Conservation (phyloP, 306 rosid species). For the Malus fusca region DNA sequence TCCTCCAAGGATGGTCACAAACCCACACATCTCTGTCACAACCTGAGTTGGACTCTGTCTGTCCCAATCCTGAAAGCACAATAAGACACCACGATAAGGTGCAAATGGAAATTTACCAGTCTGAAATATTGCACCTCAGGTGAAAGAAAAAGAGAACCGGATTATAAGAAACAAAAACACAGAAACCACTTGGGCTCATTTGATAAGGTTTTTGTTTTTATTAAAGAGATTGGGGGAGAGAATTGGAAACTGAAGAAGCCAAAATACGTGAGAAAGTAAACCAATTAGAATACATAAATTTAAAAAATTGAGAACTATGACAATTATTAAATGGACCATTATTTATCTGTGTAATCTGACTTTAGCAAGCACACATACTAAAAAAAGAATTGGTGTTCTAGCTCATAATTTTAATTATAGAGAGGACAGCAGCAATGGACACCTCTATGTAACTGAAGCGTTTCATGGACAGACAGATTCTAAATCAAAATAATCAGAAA, state of each 20-base stretch:
- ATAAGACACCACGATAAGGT: slow-evolving; percentile 2
- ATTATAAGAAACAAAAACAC: background rate
- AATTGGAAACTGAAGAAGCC: background rate
- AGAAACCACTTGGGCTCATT: background rate
- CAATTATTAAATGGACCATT: background rate
- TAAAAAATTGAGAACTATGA: background rate
- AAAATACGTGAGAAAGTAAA: background rate
- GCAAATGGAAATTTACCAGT: background rate
- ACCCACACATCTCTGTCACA: slow-evolving; percentile 93
- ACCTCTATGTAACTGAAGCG: background rate
- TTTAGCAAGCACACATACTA: background rate
- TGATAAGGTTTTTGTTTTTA: background rate
- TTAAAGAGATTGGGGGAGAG: background rate
- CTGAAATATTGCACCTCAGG: background rate
- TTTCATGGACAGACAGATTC: background rate
- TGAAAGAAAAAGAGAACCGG: background rate
- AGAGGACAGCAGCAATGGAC: background rate
- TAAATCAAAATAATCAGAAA: background rate
- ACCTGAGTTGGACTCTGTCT: slow-evolving; percentile 99
- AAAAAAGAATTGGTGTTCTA: background rate
- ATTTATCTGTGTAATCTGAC: too few species aligned
- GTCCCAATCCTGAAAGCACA: slow-evolving; percentile 90
- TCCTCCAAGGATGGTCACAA: slow-evolving; percentile 97
- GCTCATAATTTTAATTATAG: background rate
- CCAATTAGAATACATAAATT: background rate